Conservation (phyloP, 202 grass and related monocot genomes). For the Dendrocalamus latiflorus region DNA sequence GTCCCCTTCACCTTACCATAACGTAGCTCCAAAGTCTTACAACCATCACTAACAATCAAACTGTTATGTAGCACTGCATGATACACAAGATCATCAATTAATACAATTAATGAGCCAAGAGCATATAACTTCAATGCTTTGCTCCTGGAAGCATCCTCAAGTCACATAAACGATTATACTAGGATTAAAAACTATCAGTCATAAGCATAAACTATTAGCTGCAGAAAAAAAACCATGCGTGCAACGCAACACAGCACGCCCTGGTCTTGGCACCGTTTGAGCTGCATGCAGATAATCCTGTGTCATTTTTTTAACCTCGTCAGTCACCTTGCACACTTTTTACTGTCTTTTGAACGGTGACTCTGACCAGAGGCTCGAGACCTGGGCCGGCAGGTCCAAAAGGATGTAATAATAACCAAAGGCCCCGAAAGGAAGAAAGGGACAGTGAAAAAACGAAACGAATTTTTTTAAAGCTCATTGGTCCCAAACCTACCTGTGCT, state of each 20-base stretch:
- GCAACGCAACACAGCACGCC: constrained; percentile 5
- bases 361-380: constrained; percentile 23
- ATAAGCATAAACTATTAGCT: too few species aligned
- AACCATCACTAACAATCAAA: too few species aligned
- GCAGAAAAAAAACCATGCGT: too few species aligned
- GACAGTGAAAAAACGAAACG: constrained; percentile 5
- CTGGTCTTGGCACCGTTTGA: constrained; percentile 6
- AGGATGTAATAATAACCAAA: constrained; percentile 42
- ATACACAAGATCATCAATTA: too few species aligned
- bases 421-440: constrained; percentile 37
- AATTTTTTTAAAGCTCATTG: constrained; percentile 32
- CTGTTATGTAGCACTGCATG: too few species aligned
- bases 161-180: too few species aligned
- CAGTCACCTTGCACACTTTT: constrained; percentile 26
- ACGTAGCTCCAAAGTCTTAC: too few species aligned
- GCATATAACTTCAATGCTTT: too few species aligned
- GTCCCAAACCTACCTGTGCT: constrained; percentile 36
- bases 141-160: too few species aligned
- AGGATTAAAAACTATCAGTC: too few species aligned
- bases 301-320: constrained; percentile 7
- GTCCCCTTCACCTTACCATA: too few species aligned
- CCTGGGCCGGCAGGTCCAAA: constrained; percentile 25
- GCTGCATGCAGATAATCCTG: constrained; percentile 30
- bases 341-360: constrained; percentile 38
- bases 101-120: too few species aligned